A percentile compares a stretch with the other conserved stretches of the same genome.
These are phyloP conservation scores for Metschnikowia matae DNA, from an alignment of 805 yeast species.

Conservation along the genomic window DNA sequence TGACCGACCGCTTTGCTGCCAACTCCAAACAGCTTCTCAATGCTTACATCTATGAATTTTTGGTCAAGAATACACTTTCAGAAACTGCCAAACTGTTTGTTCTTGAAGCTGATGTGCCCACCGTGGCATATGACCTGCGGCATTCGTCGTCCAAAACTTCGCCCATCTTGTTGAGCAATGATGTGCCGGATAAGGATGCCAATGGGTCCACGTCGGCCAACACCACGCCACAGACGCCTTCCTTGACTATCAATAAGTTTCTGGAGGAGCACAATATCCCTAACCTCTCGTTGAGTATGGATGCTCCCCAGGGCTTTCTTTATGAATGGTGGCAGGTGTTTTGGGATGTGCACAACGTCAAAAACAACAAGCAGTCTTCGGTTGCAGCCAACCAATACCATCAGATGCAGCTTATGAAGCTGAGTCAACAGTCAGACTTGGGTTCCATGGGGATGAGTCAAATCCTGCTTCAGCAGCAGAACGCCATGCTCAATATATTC, in stretches of 20 bases:
- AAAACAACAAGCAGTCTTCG: slow-evolving; percentile 35
- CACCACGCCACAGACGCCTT: slow-evolving; percentile 28
- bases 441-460: slow-evolving; percentile 30
- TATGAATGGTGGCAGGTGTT: slow-evolving; percentile 96
- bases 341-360: slow-evolving; percentile 89
- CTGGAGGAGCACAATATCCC: slow-evolving; percentile 45
- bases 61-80: slow-evolving; percentile 66
- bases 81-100: slow-evolving; percentile 72
- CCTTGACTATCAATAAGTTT: slow-evolving; percentile 20
- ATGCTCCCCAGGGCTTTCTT: slow-evolving; percentile 82
- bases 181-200: slow-evolving; percentile 2
- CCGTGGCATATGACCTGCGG: slow-evolving; percentile 11
- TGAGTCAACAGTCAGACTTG: slow-evolving; percentile 50
- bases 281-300: slow-evolving; percentile 54
- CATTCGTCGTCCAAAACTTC: slow-evolving; percentile 17
- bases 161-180: slow-evolving; percentile 17
- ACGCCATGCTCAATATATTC: slow-evolving; percentile 1
- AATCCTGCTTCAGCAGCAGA: slow-evolving; percentile 1
- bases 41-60: slow-evolving; percentile 83
- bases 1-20: slow-evolving; percentile 44
- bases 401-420: slow-evolving; percentile 56
- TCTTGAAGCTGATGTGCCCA: slow-evolving; percentile 70
- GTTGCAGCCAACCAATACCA: slow-evolving; percentile 64
- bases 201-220: slow-evolving; percentile 4
- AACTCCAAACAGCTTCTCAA: slow-evolving; percentile 61